Base-by-base conservation (phyloP, 371 early-diverging fungal genomes). In the Rhizopus arrhizus region DNA sequence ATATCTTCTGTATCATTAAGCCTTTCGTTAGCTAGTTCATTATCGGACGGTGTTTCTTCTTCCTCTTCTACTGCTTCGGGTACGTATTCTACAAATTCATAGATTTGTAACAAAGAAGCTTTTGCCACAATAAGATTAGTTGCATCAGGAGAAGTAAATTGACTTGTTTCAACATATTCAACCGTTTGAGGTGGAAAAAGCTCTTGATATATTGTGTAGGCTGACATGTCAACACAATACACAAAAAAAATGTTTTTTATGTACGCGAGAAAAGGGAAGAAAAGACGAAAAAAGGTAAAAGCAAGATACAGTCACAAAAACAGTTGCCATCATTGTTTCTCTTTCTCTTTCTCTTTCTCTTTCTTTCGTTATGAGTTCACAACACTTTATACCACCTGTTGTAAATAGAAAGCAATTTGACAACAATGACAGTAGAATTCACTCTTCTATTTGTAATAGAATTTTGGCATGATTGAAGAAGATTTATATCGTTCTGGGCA, bases 401-500 rank as follows among this genome's bases (percentile, higher is more conserved):
- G 91, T 52, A 56, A 60, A 53, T 32, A 47, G 28, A 28, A 54
- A 53, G 40, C 29, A 29, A 32, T n/a, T 22, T 22, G 22, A 22
- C 22, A 22, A 22, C 22, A 22, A 22, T 22, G 22, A 22, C 22
- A 22, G 22, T 22, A 22, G 22, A 22, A 22, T 22, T 22, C 22
- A 22, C 22, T 22, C 22, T 22, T 22, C 47, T 56, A 57, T 31
- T 3, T 11, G 34, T 3, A 33, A 22, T 42, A 94, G 93, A 96
- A 97, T 76, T 96, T 92, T 81, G 97, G 97, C 22, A 89, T 95
- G 85, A 91, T 95, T 47, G 97, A 98, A 74, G 96, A 96, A 69
- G 91, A 95, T 68, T 83, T 97, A 8, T 98, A 95, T 76, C 87
- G 97, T 50, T 95, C 95, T 22, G 98, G 97, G n/a, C 96, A 96